These are phyloP conservation scores for Citrus unshiu DNA, from an alignment of 345 rosid species.

Conservation along the genomic window DNA sequence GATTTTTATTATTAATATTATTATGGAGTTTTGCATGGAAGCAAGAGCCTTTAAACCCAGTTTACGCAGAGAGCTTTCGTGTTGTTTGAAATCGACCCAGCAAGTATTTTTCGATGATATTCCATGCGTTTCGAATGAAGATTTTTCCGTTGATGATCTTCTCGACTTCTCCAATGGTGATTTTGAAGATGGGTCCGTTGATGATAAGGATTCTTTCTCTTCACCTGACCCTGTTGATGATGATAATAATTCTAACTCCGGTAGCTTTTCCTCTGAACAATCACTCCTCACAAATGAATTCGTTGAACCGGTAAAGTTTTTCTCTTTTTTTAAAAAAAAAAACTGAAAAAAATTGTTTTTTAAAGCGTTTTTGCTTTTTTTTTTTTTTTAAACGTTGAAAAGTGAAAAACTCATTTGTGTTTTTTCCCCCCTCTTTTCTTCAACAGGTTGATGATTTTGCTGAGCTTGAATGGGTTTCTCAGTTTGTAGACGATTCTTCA, in stretches of 20 bases:
- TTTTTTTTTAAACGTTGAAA: neutral
- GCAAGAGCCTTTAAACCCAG: slow-evolving; percentile 59
- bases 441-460: slow-evolving; percentile 43
- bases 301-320: slow-evolving; percentile 34
- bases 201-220: slow-evolving; percentile 45
- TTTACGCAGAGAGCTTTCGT: slow-evolving; percentile 38
- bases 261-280: slow-evolving; percentile 15
- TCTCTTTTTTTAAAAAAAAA: neutral
- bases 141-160: slow-evolving; percentile 70
- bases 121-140: slow-evolving; percentile 28
- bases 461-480: slow-evolving; percentile 59
- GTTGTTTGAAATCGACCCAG: slow-evolving; percentile 19
- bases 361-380: too few species aligned
- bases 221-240: slow-evolving; percentile 27
- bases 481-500: slow-evolving; percentile 46
- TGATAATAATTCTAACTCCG: slow-evolving; percentile 32
- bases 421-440: neutral
- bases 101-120: slow-evolving; percentile 38
- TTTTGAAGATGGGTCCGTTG: slow-evolving; percentile 14
- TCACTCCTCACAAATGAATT: slow-evolving; percentile 30
- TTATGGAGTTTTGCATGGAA: slow-evolving; percentile 50
- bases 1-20: neutral
- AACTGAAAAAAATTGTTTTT: neutral
- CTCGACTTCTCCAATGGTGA: slow-evolving; percentile 55
- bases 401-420: neutral